Base-by-base conservation (phyloP, 208 protist genomes). In the Crithidia mellificae region DNA sequence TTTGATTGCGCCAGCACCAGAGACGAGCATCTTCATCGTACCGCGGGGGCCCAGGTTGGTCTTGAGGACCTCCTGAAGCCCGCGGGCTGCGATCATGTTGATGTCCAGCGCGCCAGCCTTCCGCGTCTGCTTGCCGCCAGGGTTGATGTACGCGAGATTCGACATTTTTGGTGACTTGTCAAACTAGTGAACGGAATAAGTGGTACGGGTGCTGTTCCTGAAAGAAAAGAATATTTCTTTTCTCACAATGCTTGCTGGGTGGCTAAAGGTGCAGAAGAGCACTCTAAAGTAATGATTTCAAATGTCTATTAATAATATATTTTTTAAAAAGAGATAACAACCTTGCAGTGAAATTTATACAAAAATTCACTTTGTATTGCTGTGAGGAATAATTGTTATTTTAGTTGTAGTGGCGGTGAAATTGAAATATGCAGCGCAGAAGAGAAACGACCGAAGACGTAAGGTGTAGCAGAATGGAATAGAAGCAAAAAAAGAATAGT, bases 1-100 rank as follows among this genome's bases (percentile, higher is more conserved):
- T 83, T 99, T 99, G 57, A 99, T 99, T 53, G 99, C 93, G 25
- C 99, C 99, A 67, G 97, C 91, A 49, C 99, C 99, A 36, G 90
- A 96, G 15, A 99, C 98, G 8, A 99, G 91, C 98, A 99, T 99
- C 72, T 99, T 99, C 77, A 99, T 95, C 11, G 98, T 99, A 54
- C 98, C 99, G 74, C 96, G 97, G 36, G 99, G 99, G 2, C 99
- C 99, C 19, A 99, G 87, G 81, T 99, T 99, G 6, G 96, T 98
- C 74, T 98, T 99, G 11, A 99, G 76, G 1, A 99, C 93, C 49
- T 99, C 93, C 79, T 98, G 92, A 4, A 99, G 82, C 6, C 98
- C 98, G 43, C 97, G 90, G 7, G 98, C 97, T n/a, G 98, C 99
- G 51, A 88, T 92, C 74, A 99, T 99, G 87, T 99, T 99, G 74